phyloP scores from a whole-genome alignment of 257 asterid species.

The Forsythia suspensa region DNA sequence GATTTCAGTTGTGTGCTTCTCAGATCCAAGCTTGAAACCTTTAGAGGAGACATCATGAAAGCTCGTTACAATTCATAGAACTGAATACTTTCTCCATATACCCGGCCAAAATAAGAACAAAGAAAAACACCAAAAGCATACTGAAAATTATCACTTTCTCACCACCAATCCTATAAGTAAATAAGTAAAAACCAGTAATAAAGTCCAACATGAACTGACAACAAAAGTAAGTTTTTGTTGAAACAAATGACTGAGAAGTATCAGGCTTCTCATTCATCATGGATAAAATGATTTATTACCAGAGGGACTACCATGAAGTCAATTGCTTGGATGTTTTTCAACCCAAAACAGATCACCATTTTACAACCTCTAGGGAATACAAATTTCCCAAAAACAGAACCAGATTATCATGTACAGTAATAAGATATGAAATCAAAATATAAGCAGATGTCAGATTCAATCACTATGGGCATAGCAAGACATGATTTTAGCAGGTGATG shows the following conservation, averaged over 20 bases:
- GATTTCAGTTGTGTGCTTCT: conserved; percentile 87
- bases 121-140: neutral
- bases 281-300: too few relatives aligned
- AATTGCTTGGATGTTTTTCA: too few relatives aligned
- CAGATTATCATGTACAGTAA: too few relatives aligned
- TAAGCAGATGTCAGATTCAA: too few relatives aligned
- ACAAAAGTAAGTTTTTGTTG: neutral
- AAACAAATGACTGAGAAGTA: neutral
- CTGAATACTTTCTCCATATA: neutral
- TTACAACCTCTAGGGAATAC: too few relatives aligned
- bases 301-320: too few relatives aligned
- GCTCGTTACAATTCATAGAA: neutral
- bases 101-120: conserved; percentile 6
- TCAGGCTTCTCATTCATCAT: neutral
- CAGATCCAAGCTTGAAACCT: conserved; percentile 97
- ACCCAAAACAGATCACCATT: too few relatives aligned
- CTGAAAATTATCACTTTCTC: conserved; percentile 5
- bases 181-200: neutral
- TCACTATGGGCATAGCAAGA: too few relatives aligned
- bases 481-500: too few relatives aligned
- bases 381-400: too few relatives aligned
- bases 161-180: conserved; percentile 2
- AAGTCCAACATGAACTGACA: neutral
- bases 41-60: conserved; percentile 12
- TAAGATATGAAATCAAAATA: too few relatives aligned